A percentile compares a stretch with the other conserved stretches of the same genome.
Evolutionary conservation across 495 filamentous ascomycete genomes (phyloP).

Genomic region (Amphirosellinia nigrospora): DNA sequence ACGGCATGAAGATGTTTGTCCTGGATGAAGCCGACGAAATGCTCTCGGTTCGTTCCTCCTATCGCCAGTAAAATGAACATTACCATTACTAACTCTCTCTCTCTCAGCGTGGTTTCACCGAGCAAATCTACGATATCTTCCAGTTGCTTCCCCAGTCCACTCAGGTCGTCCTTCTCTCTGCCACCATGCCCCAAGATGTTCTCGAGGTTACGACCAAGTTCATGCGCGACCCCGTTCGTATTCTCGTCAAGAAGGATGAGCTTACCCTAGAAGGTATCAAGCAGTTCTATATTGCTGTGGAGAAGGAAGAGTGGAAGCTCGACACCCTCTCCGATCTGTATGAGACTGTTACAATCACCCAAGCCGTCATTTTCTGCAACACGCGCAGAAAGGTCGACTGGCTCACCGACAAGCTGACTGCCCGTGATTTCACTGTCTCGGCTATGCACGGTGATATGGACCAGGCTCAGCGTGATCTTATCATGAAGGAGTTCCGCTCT

Average conservation of each 20-base stretch:
- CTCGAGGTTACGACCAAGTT: constrained; percentile 99
- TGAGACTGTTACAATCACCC: constrained; percentile 98
- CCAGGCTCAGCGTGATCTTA: constrained; percentile 93
- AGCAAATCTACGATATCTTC: constrained; percentile 99
- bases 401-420: constrained; percentile 98
- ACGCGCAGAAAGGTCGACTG: constrained; percentile 99
- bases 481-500: constrained; percentile 99
- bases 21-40: constrained; percentile 99
- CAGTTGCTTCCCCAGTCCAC: constrained; percentile 96
- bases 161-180: constrained; percentile 95
- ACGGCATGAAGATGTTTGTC: constrained; percentile 98
- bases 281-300: constrained; percentile 99
- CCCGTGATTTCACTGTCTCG: constrained; percentile 97
- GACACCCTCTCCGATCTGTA: constrained; percentile 98
- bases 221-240: constrained; percentile 98
- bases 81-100: constrained; percentile 6
- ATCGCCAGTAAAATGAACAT: not conserved
- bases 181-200: constrained; percentile 98
- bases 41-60: constrained; percentile 74
- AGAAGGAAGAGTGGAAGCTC: constrained; percentile 99
- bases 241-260: constrained; percentile 99
- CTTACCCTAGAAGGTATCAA: constrained; percentile 99
- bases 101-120: constrained; percentile 88
- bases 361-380: constrained; percentile 99
- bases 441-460: constrained; percentile 99